phyloP scores from a whole-genome alignment of 371 early-diverging fungal species.

The Apophysomyces ossiformis region DNA sequence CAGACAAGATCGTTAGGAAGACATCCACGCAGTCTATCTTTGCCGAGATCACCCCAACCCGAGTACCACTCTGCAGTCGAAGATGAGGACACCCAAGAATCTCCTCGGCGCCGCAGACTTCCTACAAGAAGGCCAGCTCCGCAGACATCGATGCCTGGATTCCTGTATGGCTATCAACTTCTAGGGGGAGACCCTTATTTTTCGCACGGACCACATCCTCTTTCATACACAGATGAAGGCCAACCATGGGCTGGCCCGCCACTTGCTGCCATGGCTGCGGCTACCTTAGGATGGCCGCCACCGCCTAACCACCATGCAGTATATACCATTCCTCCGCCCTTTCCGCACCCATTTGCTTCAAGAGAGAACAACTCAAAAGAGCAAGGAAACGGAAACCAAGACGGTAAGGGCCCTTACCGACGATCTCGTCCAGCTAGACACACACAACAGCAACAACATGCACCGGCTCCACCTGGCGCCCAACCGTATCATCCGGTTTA shows the following conservation, averaged over 20 bases:
- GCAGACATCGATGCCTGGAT: neutral
- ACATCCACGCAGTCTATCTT: neutral
- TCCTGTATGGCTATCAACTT: neutral
- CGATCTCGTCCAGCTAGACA: neutral
- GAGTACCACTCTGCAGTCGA: conserved; percentile 3
- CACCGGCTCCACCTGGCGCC: neutral
- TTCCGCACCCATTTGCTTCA: neutral
- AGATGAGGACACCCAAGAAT: neutral
- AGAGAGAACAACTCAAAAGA: neutral
- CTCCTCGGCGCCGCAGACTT: neutral
- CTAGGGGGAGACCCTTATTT: conserved; percentile 4
- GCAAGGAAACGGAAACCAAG: neutral
- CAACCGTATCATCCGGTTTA: neutral
- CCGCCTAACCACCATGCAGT: neutral
- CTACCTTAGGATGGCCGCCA: conserved; percentile 4
- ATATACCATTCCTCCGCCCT: neutral
- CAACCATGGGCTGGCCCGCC: neutral
- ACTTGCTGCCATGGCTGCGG: neutral
- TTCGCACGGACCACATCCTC: conserved; percentile 2
- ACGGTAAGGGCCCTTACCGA: neutral
- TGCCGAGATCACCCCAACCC: neutral
- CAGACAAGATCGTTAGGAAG: neutral
- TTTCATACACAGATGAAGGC: conserved; percentile 1
- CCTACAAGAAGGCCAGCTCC: neutral
- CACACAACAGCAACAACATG: neutral